Percentiles rank a stretch among this genome's conserved stretches.
Evolutionary conservation across 2,329 filamentous ascomycete genomes (phyloP).

Genomic region (Monilinia fructigena): DNA sequence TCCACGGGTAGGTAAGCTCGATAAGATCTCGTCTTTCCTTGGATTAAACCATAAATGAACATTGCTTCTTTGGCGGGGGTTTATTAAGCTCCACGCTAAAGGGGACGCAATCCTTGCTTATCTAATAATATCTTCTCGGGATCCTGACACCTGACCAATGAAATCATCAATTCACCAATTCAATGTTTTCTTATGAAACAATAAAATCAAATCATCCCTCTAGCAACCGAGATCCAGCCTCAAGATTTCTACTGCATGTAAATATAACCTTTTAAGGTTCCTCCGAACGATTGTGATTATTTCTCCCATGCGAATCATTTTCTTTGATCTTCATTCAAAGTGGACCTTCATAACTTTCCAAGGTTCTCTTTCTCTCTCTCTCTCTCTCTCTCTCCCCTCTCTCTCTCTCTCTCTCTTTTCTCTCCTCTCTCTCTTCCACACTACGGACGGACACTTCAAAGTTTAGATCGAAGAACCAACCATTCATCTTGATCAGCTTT

Average conservation of each 20-base stretch:
- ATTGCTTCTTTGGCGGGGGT: constrained; percentile 12
- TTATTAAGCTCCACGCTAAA: constrained; percentile 2
- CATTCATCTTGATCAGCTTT: no score
- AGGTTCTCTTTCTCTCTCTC: background rate
- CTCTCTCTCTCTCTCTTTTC: no score
- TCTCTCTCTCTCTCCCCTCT: no score
- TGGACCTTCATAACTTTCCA: constrained; percentile 12
- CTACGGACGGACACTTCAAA: no score
- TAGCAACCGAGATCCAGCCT: constrained; percentile 16
- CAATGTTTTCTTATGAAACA: background rate
- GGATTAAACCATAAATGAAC: constrained; percentile 1
- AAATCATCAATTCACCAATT: background rate
- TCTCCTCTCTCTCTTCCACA: no score
- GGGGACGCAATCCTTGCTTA: background rate
- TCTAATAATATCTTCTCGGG: background rate
- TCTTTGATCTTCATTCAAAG: constrained; percentile 13
- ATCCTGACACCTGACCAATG: background rate
- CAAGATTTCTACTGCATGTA: constrained; percentile 7
- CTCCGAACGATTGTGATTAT: constrained; percentile 14
- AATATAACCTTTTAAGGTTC: constrained; percentile 9
- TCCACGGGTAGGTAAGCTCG: background rate
- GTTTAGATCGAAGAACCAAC: no score
- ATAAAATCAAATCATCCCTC: background rate
- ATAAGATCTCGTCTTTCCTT: no score
- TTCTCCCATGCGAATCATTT: constrained; percentile 21